Evolutionary conservation across 805 yeast genomes (phyloP).

Genomic region (Kurtzmaniella fragi): DNA sequence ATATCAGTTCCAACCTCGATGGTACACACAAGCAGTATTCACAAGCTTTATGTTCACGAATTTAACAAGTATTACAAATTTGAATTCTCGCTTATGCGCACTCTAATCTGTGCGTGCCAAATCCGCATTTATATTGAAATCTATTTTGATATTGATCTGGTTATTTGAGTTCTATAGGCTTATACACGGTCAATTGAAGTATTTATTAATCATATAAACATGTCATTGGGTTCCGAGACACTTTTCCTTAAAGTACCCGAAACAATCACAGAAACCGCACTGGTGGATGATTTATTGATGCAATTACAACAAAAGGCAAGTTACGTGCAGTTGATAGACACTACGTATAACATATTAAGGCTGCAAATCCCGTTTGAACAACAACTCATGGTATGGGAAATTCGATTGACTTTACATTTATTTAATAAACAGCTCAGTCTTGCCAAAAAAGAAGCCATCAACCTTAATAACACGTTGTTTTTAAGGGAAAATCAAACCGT

Average conservation of each 20-base stretch:
- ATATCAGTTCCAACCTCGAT: too few species aligned
- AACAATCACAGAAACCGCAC: not conserved
- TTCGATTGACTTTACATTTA: constrained; percentile 25
- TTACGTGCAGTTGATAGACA: constrained; percentile 9
- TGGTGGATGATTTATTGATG: constrained; percentile 2
- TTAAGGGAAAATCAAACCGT: constrained; percentile 21
- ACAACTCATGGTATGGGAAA: constrained; percentile 28
- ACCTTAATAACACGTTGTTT: constrained; percentile 31
- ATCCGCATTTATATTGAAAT: too few species aligned
- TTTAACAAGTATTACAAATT: too few species aligned
- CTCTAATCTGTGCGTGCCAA: too few species aligned
- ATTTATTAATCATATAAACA: too few species aligned
- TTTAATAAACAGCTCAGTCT: constrained; percentile 23
- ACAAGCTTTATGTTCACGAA: too few species aligned
- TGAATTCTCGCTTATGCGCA: too few species aligned
- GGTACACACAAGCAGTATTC: too few species aligned
- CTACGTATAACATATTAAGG: constrained; percentile 12
- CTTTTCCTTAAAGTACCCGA: constrained; percentile 13
- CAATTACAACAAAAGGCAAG: not conserved
- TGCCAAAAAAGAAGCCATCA: constrained; percentile 35
- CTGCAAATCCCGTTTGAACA: constrained; percentile 5
- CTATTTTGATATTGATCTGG: too few species aligned
- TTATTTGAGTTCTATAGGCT: too few species aligned
- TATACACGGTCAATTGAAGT: too few species aligned
- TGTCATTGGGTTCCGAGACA: constrained; percentile 5